Evolutionary conservation across 176 grass and related monocot species (phyloP).

Genomic region (Cymbopogon citratus): DNA sequence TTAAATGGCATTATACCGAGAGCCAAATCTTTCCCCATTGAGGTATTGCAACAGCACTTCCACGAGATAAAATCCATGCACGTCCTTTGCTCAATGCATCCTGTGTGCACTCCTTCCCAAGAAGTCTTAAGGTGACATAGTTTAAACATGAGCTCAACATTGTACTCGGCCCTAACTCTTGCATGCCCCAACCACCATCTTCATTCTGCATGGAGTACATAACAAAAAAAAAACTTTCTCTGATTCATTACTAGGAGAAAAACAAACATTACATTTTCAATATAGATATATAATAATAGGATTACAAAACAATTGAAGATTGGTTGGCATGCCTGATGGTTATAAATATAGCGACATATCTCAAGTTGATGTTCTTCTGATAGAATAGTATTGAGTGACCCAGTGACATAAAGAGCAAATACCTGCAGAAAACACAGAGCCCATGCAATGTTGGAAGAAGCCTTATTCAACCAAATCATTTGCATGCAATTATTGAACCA

Average conservation of each 20-base stretch:
- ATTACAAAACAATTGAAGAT: no score
- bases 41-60: neutral
- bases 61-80: neutral
- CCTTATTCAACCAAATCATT: no score
- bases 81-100: neutral
- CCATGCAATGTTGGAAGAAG: no score
- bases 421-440: neutral
- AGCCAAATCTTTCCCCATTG: conserved; percentile 15
- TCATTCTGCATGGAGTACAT: neutral
- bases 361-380: neutral
- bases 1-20: neutral
- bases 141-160: neutral
- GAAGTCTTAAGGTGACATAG: neutral
- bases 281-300: no score
- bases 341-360: neutral
- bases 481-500: no score
- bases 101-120: neutral
- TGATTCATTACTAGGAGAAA: no score
- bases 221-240: no score
- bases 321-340: neutral
- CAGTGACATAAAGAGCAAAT: neutral
- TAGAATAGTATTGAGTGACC: neutral
- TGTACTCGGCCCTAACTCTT: neutral
- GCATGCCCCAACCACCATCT: neutral
- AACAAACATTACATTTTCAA: no score